These are phyloP conservation scores for Cercospora zeina DNA, from an alignment of 2,329 filamentous ascomycete species.

Conservation along the genomic window DNA sequence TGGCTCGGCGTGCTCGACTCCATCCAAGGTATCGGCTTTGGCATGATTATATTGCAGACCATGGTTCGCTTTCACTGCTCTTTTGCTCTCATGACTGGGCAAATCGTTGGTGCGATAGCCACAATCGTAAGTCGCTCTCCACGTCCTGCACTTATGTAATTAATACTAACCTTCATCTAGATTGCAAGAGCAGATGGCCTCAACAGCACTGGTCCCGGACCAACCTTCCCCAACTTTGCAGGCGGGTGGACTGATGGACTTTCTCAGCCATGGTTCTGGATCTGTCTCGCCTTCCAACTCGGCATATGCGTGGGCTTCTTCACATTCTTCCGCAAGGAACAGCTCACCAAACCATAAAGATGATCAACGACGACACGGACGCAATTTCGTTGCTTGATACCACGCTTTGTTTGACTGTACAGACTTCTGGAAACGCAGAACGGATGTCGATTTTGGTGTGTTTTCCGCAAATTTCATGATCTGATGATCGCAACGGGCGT, in stretches of 20 bases:
- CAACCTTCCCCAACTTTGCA: conserved; percentile 63
- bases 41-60: conserved; percentile 67
- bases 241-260: conserved; percentile 50
- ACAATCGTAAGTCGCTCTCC: conserved; percentile 50
- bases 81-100: conserved; percentile 61
- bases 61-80: conserved; percentile 61
- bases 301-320: conserved; percentile 60
- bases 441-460: conserved; percentile 4
- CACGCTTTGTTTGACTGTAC: conserved; percentile 21
- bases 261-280: conserved; percentile 60
- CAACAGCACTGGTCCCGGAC: conserved; percentile 61
- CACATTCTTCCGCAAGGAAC: conserved; percentile 60
- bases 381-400: conserved; percentile 20
- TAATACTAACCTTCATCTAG: conserved; percentile 8
- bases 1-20: conserved; percentile 67
- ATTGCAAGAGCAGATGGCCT: conserved; percentile 61
- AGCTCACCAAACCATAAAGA: conserved; percentile 54
- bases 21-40: conserved; percentile 65
- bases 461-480: conserved; percentile 21
- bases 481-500: conserved; percentile 25
- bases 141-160: too few relatives aligned
- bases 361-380: conserved; percentile 13
- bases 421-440: conserved; percentile 18
- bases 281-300: conserved; percentile 59
- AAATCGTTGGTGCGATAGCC: conserved; percentile 61